Evolutionary conservation across 2,329 filamentous ascomycete species (phyloP), one percentile per base, ranked within the genome.

Genomic region (Fusarium chaquense): DNA sequence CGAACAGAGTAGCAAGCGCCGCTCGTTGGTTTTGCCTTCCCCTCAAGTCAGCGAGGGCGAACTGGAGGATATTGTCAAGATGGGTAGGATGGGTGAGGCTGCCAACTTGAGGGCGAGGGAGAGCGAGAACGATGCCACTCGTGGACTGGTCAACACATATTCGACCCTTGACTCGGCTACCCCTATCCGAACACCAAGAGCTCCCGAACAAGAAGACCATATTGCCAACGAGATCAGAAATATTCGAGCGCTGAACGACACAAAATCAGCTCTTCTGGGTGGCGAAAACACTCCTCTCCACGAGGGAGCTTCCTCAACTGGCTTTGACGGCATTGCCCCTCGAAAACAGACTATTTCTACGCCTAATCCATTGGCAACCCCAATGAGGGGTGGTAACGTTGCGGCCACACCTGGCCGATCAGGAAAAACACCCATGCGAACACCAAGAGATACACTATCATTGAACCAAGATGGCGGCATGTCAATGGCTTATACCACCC

Each of bases 211-310:
- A 77, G 94, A 99, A 77, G 96, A 99, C 75, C 91, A 93, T 71
- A 96, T 99, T 62, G 94, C 95, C 70, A 99, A 98, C 78, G 96
- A 99, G 80, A 95, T 98, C 67, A 90, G 91, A 62, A 98, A 99
- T 78, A 97, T 98, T 49, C 89, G 92, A 70, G 93, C 96, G 10
- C 83, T 98, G 52, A 98, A 94, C 1, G 92, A 97, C 76, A 98
- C 95, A 0, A 93, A 98, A 75, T 98, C 96, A 22, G 97, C 93
- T 12, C 84, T 99, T 11, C 85, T 99, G 1, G 96, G 96, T 65
- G 96, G 95, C 16, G 96, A 99, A 71, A 98, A 98, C 75, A 94
- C 94, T 0, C 93, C 93, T 44, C 85, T 99, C 13, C 88, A 94
- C 61, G 93, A 97, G 76, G 93, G 93, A 8, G 82, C 86, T 45